Conservation (phyloP, 371 early-diverging fungal species). For the Apophysomyces trapeziformis region DNA sequence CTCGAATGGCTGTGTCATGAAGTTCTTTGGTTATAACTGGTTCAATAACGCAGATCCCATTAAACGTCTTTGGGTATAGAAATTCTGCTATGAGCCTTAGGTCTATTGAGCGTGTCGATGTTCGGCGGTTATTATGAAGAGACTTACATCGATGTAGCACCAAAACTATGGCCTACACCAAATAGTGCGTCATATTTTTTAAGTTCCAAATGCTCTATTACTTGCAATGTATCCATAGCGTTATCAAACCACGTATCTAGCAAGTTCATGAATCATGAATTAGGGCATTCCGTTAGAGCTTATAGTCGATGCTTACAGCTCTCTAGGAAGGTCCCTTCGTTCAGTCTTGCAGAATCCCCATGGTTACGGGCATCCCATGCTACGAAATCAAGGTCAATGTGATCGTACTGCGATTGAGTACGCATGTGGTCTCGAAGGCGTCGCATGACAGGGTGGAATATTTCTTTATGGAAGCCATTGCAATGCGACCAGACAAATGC, state of each 20-base stretch:
- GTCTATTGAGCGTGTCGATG: neutral
- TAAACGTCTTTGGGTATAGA: slow-evolving; percentile 40
- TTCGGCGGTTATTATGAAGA: neutral
- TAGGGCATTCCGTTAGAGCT: neutral
- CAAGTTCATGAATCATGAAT: neutral
- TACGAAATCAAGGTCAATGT: slow-evolving; percentile 32
- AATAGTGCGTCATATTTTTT: slow-evolving; percentile 33
- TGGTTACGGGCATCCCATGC: slow-evolving; percentile 52
- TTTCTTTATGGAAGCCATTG: slow-evolving; percentile 50
- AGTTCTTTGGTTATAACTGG: slow-evolving; percentile 30
- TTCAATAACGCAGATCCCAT: slow-evolving; percentile 37
- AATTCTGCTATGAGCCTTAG: slow-evolving; percentile 40
- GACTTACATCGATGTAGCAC: slow-evolving; percentile 46
- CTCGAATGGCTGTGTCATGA: slow-evolving; percentile 17
- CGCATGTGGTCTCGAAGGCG: slow-evolving; percentile 23
- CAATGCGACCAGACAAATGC: slow-evolving; percentile 44
- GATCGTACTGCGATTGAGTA: slow-evolving; percentile 24
- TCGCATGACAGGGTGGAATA: slow-evolving; percentile 42
- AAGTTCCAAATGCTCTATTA: slow-evolving; percentile 33
- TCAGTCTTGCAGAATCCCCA: slow-evolving; percentile 50
- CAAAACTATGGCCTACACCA: slow-evolving; percentile 51
- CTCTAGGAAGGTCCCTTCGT: slow-evolving; percentile 27
- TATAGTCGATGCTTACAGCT: slow-evolving; percentile 29
- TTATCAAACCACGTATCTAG: slow-evolving; percentile 48
- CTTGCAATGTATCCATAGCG: slow-evolving; percentile 44